Percentiles rank a stretch among this genome's conserved stretches.
Evolutionary conservation across 2,329 filamentous ascomycete species (phyloP).

Genomic region (Teratosphaeria gauchensis): DNA sequence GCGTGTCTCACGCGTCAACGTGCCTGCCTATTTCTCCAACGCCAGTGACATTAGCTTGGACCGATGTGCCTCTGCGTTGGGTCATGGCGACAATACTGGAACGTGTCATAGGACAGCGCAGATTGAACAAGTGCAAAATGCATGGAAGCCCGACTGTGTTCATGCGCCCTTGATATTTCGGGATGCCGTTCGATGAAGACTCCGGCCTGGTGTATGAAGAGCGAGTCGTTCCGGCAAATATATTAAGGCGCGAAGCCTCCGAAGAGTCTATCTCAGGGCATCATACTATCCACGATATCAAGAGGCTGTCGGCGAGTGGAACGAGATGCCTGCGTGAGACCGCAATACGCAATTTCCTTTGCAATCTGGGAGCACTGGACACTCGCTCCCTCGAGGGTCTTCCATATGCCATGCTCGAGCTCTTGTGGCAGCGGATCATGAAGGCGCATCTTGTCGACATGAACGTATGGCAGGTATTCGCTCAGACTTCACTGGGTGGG

Average conservation of each 20-base stretch:
- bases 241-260: not conserved
- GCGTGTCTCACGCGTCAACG: not conserved
- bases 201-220: constrained; percentile 4
- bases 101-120: too few relatives aligned
- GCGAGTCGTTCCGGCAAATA: not conserved
- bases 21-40: not conserved
- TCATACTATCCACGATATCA: not conserved
- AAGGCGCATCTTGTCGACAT: not conserved
- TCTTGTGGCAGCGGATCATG: not conserved
- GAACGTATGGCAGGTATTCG: not conserved
- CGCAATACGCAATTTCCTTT: constrained; percentile 1
- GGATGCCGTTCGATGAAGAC: constrained; percentile 1
- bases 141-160: not conserved
- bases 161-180: not conserved
- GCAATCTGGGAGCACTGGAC: constrained; percentile 8
- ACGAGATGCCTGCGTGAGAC: not conserved
- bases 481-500: not conserved
- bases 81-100: too few relatives aligned
- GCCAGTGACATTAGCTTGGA: not conserved
- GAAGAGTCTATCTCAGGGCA: not conserved
- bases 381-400: constrained; percentile 4
- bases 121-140: too few relatives aligned
- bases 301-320: not conserved
- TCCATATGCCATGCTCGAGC: not conserved
- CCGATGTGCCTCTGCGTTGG: too few relatives aligned